Conservation (phyloP, 345 rosid species). For the Brassica rapa region DNA sequence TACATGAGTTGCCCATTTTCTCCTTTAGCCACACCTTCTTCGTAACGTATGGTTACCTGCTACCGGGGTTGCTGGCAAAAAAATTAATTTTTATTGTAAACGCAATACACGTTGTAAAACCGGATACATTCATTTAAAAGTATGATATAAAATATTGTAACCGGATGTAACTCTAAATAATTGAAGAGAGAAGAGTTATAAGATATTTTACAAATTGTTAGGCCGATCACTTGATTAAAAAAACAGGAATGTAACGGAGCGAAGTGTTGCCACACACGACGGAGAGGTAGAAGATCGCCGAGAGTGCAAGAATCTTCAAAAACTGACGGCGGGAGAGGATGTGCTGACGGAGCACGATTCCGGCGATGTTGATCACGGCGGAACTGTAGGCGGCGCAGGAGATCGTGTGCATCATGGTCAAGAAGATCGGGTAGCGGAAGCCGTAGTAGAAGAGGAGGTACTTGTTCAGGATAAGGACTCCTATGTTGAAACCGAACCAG, state of each 20-base stretch:
- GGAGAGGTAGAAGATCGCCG: slow-evolving; percentile 85
- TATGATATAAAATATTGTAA: too few relatives aligned
- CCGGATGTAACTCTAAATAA: too few relatives aligned
- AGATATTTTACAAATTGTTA: too few relatives aligned
- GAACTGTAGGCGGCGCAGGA: slow-evolving; percentile 85
- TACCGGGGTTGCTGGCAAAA: too few relatives aligned
- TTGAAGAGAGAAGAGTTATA: too few relatives aligned
- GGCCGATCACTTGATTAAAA: slow-evolving; percentile 91
- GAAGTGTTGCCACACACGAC: slow-evolving; percentile 97
- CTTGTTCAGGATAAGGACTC: slow-evolving; percentile 90
- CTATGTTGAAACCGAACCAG: slow-evolving; percentile 94
- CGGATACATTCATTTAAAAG: too few relatives aligned
- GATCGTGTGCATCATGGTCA: slow-evolving; percentile 92
- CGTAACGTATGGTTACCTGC: too few relatives aligned
- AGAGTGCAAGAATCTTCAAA: slow-evolving; percentile 74
- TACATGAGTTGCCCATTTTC: too few relatives aligned
- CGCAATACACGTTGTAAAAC: too few relatives aligned
- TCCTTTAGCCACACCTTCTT: too few relatives aligned
- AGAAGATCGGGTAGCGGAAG: slow-evolving; percentile 85
- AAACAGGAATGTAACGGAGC: slow-evolving; percentile 88
- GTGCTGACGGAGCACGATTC: slow-evolving; percentile 81
- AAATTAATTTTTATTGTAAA: too few relatives aligned
- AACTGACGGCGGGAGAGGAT: slow-evolving; percentile 77
- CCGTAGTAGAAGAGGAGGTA: slow-evolving; percentile 93
- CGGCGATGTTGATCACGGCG: slow-evolving; percentile 67